A percentile compares a stretch with the other conserved stretches of the same genome.
phyloP scores from a whole-genome alignment of 1,284 basidiomycete genomes.

The Naganishia liquefaciens region DNA sequence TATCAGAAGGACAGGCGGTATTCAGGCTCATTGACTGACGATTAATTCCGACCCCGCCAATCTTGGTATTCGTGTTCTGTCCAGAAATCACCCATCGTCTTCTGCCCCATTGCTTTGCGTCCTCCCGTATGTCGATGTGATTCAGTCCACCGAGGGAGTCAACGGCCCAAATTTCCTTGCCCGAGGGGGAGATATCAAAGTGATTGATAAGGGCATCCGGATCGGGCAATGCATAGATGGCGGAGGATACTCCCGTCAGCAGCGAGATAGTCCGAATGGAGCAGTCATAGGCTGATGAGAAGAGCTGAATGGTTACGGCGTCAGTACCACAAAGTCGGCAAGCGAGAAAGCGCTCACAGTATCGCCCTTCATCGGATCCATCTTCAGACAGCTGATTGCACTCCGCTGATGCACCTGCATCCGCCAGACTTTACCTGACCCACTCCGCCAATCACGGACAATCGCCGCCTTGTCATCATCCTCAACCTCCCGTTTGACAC shows the following conservation, averaged over 20 bases:
- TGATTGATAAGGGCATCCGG: constrained; percentile 54
- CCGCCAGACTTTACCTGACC: constrained; percentile 51
- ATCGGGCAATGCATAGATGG: constrained; percentile 53
- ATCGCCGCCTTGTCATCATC: constrained; percentile 39
- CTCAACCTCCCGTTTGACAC: constrained; percentile 34
- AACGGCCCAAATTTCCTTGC: constrained; percentile 53
- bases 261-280: constrained; percentile 55
- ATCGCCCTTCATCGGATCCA: constrained; percentile 49
- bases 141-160: constrained; percentile 56
- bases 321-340: not conserved
- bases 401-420: constrained; percentile 53
- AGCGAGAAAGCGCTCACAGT: constrained; percentile 42
- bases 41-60: constrained; percentile 53
- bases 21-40: constrained; percentile 40
- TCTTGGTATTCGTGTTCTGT: constrained; percentile 43
- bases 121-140: constrained; percentile 54
- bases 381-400: constrained; percentile 52
- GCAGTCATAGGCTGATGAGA: constrained; percentile 56
- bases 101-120: constrained; percentile 35
- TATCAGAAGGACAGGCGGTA: constrained; percentile 6
- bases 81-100: constrained; percentile 45
- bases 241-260: constrained; percentile 46
- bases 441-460: constrained; percentile 30
- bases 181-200: constrained; percentile 54
- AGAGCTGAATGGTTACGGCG: constrained; percentile 43